Percentiles rank a stretch among this genome's conserved stretches.
Conservation (phyloP, 2,329 filamentous ascomycete genomes). For the Lasiodiplodia gonubiensis region DNA sequence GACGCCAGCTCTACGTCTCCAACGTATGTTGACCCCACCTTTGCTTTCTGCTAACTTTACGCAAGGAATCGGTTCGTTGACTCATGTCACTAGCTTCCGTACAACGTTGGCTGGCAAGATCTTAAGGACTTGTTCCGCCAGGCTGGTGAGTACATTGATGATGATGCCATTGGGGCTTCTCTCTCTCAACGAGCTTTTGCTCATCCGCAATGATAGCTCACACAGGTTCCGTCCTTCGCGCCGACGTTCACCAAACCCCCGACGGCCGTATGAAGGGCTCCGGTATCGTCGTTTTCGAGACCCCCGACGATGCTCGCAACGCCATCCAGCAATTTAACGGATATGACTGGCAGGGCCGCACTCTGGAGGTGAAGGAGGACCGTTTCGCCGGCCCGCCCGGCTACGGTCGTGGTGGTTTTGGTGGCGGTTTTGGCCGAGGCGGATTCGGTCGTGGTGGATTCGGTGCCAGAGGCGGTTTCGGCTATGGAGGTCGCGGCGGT, state of each 20-base stretch:
- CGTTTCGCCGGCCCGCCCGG: slow-evolving; percentile 74
- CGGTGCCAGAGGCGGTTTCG: slow-evolving; percentile 62
- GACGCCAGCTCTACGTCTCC: slow-evolving; percentile 93
- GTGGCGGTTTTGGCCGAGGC: slow-evolving; percentile 62
- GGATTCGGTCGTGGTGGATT: slow-evolving; percentile 55
- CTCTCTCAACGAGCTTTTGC: background rate
- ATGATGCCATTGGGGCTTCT: background rate
- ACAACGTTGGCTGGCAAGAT: slow-evolving; percentile 98
- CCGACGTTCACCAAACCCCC: slow-evolving; percentile 90
- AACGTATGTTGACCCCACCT: slow-evolving; percentile 77
- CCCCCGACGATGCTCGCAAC: slow-evolving; percentile 89
- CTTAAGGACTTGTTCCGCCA: slow-evolving; percentile 98
- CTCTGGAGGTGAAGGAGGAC: slow-evolving; percentile 94
- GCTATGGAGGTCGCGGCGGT: slow-evolving; percentile 58
- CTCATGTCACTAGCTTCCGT: slow-evolving; percentile 74
- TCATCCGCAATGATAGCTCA: slow-evolving; percentile 23
- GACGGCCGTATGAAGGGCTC: slow-evolving; percentile 96
- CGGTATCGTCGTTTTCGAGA: slow-evolving; percentile 96
- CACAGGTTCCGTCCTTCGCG: slow-evolving; percentile 73
- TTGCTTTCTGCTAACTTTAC: slow-evolving; percentile 27
- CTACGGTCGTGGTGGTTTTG: slow-evolving; percentile 47
- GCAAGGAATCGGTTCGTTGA: slow-evolving; percentile 29
- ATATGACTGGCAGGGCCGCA: slow-evolving; percentile 96
- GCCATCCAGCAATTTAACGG: slow-evolving; percentile 98
- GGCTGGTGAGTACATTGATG: slow-evolving; percentile 71